Base-by-base conservation (phyloP, 352 stramenopile species). In the Saprolegnia diclina region DNA sequence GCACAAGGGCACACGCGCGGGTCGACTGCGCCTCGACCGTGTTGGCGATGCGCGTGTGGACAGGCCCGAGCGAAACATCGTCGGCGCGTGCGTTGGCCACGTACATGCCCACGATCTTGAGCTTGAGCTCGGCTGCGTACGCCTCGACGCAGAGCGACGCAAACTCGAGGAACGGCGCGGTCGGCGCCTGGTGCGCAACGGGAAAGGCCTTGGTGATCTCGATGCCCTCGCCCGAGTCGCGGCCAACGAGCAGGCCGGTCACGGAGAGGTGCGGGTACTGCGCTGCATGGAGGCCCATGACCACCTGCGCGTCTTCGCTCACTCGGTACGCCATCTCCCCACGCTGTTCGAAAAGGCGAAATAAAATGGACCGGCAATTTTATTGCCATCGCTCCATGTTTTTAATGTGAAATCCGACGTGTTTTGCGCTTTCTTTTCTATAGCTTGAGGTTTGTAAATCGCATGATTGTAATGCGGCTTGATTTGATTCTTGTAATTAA, bases 31-130 rank as follows among this genome's bases (percentile, higher is more conserved):
- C 42, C 29, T 69, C 63, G 14, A 69, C 63, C 21, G 63, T 69
- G 35, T 40, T 69, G 45, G 63, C 63, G 42, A 69, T 69, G n/a
- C 63, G 63, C 37, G 45, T n/a, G 22, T 69, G 48, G 10, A 69
- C 63, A 32, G 63, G 63, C 11, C 63, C 63, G 7, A 69, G 53
- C 11, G 42, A 22, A 4, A 45, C 16, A 48, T 69, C 63, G 29
- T 69, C 63, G 22, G 18, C 63, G 35, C 53, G 44, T 10, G 63
- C 21, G 35, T 69, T 69, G 13, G 63, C 63, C 18, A 69, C 63
- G 38, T 69, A 69, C 11, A 69, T n/a, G 35, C 63, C 63, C 11
- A 69, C 63, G 46, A 69, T 69, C 45, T 61, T 69, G 29, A 69
- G 50, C 38, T 69, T 69, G 44, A 35, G n/a, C 18, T 52, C 22